Base-by-base conservation (phyloP, 768 basidiomycete genomes). In the Asterophora parasitica region DNA sequence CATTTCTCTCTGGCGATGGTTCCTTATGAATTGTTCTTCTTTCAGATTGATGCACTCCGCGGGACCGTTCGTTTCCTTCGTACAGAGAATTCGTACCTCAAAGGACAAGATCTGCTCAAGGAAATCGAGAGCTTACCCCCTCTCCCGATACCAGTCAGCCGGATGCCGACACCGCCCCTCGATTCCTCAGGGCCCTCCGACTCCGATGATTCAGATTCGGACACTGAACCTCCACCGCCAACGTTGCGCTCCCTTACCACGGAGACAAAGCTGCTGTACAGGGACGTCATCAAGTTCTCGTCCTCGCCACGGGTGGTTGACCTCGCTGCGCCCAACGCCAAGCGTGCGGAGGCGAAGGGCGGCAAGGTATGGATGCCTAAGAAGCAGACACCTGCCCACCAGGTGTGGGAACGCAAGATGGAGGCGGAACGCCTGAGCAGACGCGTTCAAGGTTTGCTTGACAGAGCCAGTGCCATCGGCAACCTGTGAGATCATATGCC, bases 1-100 rank as follows among this genome's bases (percentile, higher is more conserved):
- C 6, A 13, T 36, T 27, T n/a, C 15, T 46, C 31, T 31, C 46
- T 13, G 13, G 45, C 19, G 17, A 50, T 16, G 5, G 50, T 26
- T 49, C 33, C 40, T 48, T 26, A 51, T 46, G 19, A 56, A 1
- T n/a, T 37, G 41, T 46, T 15, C 55, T 4, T 12, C 10, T 30
- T 9, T 38, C 13, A 92, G 87, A 83, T 97, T 60, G 89, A 95
- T 38, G 88, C 87, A 11, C 77, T 97, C n/a, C 87, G 91, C 33
- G 84, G 86, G 4, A 89, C 94, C 0, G 82, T 98, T 23, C 82
- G 91, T 15, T 97, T 88, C 80, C 74, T 99, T n/a, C 83, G 94
- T 17, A 83, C 77, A 30, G 94, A 98, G 66, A 98, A 98, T 62
- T 79, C 90, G 2, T 92, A 90, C 61, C 83, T 98, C 67, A 93